Evolutionary conservation across 2,329 filamentous ascomycete genomes (phyloP).

Genomic region (Exophiala phaeomuriformis): DNA sequence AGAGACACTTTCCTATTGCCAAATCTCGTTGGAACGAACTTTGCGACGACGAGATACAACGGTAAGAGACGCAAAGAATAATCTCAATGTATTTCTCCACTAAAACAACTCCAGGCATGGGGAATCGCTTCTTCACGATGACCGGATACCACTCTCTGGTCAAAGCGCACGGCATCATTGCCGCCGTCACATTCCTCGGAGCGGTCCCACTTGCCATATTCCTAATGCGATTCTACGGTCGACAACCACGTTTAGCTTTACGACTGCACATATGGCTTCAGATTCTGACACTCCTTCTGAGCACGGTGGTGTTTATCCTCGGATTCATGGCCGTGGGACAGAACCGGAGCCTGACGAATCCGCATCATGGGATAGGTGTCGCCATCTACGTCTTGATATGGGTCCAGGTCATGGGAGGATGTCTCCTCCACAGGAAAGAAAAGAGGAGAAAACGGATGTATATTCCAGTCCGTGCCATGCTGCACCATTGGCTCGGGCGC

Average conservation of each 20-base stretch:
- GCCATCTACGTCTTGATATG: conserved; percentile 56
- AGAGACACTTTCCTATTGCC: conserved; percentile 58
- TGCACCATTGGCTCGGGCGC: conserved; percentile 86
- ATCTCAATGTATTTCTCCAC: conserved; percentile 1
- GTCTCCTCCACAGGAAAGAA: conserved; percentile 48
- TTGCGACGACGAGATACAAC: conserved; percentile 61
- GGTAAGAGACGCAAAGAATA: conserved; percentile 37
- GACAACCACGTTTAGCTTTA: conserved; percentile 48
- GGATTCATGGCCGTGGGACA: conserved; percentile 59
- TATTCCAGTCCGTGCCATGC: conserved; percentile 53
- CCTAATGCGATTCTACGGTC: conserved; percentile 54
- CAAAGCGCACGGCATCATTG: conserved; percentile 54
- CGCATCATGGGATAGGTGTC: conserved; percentile 60
- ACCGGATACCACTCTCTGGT: conserved; percentile 53
- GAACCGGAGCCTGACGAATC: conserved; percentile 54
- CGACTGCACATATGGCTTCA: conserved; percentile 58
- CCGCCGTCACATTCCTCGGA: conserved; percentile 54
- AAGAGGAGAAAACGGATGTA: conserved; percentile 47
- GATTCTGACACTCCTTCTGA: conserved; percentile 52
- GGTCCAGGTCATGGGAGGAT: conserved; percentile 53
- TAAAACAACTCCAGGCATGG: conserved; percentile 49
- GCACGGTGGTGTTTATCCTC: conserved; percentile 55
- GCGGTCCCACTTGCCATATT: conserved; percentile 55
- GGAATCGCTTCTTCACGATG: conserved; percentile 56
- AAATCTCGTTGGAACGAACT: conserved; percentile 57